These are phyloP conservation scores for Macrocystidia cucumis DNA, from an alignment of 1,284 basidiomycete genomes.

Conservation along the genomic window DNA sequence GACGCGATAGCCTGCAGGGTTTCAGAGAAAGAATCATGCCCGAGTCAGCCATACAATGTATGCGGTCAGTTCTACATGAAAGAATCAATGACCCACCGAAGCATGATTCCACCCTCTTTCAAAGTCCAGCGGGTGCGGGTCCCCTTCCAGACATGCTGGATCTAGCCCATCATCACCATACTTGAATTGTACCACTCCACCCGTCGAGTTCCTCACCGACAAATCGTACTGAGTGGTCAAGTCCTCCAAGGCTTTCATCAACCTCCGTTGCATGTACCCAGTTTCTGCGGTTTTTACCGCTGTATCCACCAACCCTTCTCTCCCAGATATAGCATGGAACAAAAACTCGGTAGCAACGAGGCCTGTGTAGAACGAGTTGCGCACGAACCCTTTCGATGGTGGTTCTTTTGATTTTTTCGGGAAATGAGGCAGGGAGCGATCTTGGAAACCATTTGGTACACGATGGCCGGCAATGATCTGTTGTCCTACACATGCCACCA, in stretches of 20 bases:
- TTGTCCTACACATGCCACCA: conserved; percentile 99
- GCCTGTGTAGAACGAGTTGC: conserved; percentile 95
- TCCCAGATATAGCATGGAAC: conserved; percentile 98
- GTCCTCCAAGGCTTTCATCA: conserved; percentile 99
- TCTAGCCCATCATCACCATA: conserved; percentile 98
- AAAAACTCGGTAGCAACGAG: conserved; percentile 95
- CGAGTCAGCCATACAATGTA: background rate
- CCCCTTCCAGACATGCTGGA: conserved; percentile 93
- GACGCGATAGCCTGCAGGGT: conserved; percentile 51
- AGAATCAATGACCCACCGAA: conserved; percentile 46
- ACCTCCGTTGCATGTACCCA: conserved; percentile 97
- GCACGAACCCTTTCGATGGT: conserved; percentile 96
- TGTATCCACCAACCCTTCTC: conserved; percentile 98
- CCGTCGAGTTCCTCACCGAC: conserved; percentile 93
- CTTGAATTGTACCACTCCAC: conserved; percentile 96
- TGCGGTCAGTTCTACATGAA: conserved; percentile 2
- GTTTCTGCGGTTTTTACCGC: conserved; percentile 99
- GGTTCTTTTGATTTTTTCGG: conserved; percentile 97
- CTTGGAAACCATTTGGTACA: conserved; percentile 99
- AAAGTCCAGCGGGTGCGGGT: conserved; percentile 89
- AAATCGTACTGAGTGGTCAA: conserved; percentile 95
- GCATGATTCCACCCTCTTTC: conserved; percentile 87
- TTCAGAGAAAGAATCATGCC: conserved; percentile 1
- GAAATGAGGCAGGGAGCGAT: conserved; percentile 97
- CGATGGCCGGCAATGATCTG: conserved; percentile 98